Base-by-base conservation (phyloP, 768 basidiomycete genomes). In the Naganishia friedmannii region DNA sequence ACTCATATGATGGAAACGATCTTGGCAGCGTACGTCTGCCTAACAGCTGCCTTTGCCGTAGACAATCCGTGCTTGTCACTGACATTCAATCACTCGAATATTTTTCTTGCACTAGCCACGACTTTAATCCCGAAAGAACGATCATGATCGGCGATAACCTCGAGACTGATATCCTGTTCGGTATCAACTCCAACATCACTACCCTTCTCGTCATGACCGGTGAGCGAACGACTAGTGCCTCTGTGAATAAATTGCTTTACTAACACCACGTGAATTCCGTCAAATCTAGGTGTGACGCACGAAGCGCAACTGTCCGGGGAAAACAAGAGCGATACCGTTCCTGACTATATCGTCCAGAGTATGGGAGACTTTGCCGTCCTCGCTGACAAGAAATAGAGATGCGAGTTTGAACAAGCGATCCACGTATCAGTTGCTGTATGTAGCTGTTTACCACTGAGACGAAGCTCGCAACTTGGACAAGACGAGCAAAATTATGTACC, bases 81-180 rank as follows among this genome's bases (percentile, higher is more conserved):
- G 10, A 58, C 6, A 3, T 29, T 6, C 7, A 6, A 23, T 12
- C 57, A 2, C 6, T 58, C n/a, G 15, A 51, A 7, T 7, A 4
- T 23, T 21, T 23, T 39, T 19, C 39, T 28, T 39, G 19, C 9
- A 15, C 72, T 96, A 93, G 81, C 15, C 88, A 94, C 74, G 79
- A 90, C 56, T 93, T 92, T 79, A 90, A 98, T 81, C 91, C 91
- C 53, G 83, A 85, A 71, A 84, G 88, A 65, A 93, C 94, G 19
- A 87, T 98, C 79, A 97, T 99, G 92, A 85, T 98, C 54, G 95
- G 95, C 51, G 95, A 99, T 82, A 87, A 95, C 71, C 85, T 99
- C 73, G 90, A 91, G 79, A 98, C 96, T 6, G 95, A 99, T 81
- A 97, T 99, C 75, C 82, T 90, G 65, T 99, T 98, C 76, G 96